A percentile compares a stretch with the other conserved stretches of the same genome.
These are phyloP conservation scores for Saxophila tyrrhenica DNA, from an alignment of 495 filamentous ascomycete species.

Conservation along the genomic window DNA sequence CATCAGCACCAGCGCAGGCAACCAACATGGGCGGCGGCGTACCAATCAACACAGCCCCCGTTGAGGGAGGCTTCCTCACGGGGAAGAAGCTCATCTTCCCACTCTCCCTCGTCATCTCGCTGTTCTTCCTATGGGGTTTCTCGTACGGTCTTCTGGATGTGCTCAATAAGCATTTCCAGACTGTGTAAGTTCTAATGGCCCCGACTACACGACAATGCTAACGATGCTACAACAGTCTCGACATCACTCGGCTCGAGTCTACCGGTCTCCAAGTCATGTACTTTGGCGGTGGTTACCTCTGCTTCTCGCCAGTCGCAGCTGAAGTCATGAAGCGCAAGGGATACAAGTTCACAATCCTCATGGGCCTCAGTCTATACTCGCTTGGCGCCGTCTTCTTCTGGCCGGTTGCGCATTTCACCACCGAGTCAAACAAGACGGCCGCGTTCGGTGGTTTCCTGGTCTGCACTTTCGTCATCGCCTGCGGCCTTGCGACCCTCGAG, in stretches of 20 bases:
- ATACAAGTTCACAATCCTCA: conserved; percentile 28
- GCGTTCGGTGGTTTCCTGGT: conserved; percentile 20
- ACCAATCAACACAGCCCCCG: conserved; percentile 10
- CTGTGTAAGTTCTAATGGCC: too few relatives aligned
- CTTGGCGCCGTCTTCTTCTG: conserved; percentile 22
- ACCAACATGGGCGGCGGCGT: conserved; percentile 17
- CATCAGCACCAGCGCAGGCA: neutral
- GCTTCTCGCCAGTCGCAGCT: conserved; percentile 18
- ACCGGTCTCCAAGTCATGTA: conserved; percentile 39
- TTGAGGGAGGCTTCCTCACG: conserved; percentile 18
- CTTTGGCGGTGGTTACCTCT: conserved; percentile 21
- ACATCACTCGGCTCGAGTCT: conserved; percentile 39
- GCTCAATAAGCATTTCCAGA: conserved; percentile 56
- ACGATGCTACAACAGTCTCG: too few relatives aligned
- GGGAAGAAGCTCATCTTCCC: conserved; percentile 33
- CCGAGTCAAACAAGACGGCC: conserved; percentile 6
- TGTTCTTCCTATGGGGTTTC: conserved; percentile 84
- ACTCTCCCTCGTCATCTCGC: conserved; percentile 52
- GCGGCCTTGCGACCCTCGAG: conserved; percentile 22
- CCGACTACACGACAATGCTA: too few relatives aligned
- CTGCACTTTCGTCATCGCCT: conserved; percentile 21
- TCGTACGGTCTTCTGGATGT: conserved; percentile 71
- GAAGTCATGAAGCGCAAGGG: conserved; percentile 28
- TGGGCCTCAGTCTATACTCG: conserved; percentile 26
- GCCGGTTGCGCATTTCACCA: conserved; percentile 18